These are phyloP conservation scores for Gautieria morchelliformis DNA, from an alignment of 768 basidiomycete genomes.

Conservation along the genomic window DNA sequence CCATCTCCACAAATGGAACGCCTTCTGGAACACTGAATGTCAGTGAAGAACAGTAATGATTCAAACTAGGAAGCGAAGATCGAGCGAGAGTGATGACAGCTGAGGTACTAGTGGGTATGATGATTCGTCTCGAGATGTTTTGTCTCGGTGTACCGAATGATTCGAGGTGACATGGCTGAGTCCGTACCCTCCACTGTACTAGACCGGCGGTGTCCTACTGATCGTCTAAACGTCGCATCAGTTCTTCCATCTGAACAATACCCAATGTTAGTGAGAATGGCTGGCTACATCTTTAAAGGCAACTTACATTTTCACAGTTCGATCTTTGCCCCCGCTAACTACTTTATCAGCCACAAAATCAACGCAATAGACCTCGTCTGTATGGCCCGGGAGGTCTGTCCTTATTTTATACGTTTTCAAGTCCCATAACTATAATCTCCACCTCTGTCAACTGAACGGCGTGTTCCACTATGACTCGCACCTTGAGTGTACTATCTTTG, in stretches of 20 bases:
- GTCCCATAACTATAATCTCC: constrained; percentile 75
- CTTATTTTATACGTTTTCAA: constrained; percentile 94
- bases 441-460: neutral
- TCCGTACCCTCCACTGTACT: no score
- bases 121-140: no score
- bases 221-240: neutral
- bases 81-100: no score
- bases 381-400: constrained; percentile 89
- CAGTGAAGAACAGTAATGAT: no score
- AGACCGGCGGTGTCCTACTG: no score
- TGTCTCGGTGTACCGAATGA: no score
- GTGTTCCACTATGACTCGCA: constrained; percentile 23
- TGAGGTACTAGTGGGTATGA: no score
- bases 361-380: constrained; percentile 97
- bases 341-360: constrained; percentile 99
- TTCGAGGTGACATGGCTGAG: no score
- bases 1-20: no score
- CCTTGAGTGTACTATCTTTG: constrained; percentile 94
- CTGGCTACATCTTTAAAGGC: neutral
- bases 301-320: constrained; percentile 85
- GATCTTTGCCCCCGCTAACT: constrained; percentile 94
- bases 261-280: neutral
- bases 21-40: no score
- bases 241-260: constrained; percentile 18
- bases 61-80: no score